Percentiles rank a stretch among this genome's conserved stretches.
phyloP scores from a whole-genome alignment of 192 early-diverging fungal genomes.

The Phycomyces nitens region DNA sequence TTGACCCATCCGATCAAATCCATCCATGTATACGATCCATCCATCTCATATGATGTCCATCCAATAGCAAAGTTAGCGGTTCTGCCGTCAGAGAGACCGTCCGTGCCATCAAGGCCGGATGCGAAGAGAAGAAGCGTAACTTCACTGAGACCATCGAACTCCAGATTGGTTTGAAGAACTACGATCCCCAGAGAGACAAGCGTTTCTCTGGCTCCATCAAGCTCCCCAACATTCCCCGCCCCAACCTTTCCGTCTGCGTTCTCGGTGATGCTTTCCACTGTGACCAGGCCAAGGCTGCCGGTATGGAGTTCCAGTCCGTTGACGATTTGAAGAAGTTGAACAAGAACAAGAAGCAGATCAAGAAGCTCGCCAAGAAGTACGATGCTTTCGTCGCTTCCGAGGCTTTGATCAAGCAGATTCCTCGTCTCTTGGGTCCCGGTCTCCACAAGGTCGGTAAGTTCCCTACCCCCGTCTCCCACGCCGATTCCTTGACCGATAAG shows the following conservation, averaged over 20 bases:
- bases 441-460: conserved; percentile 98
- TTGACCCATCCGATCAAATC: conserved; percentile 19
- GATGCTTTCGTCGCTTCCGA: conserved; percentile 98
- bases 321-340: conserved; percentile 99
- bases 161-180: conserved; percentile 99
- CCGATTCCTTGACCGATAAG: conserved; percentile 83
- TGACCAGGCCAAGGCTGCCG: conserved; percentile 90
- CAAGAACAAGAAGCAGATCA: conserved; percentile 99
- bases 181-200: conserved; percentile 99
- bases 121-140: conserved; percentile 91
- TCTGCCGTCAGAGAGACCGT: conserved; percentile 84
- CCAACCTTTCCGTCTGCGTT: conserved; percentile 92
- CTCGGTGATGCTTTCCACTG: conserved; percentile 95
- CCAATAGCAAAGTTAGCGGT: conserved; percentile 77
- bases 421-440: conserved; percentile 96
- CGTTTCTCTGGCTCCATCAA: conserved; percentile 96
- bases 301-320: conserved; percentile 87
- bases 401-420: conserved; percentile 98
- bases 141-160: conserved; percentile 97
- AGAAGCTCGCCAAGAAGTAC: conserved; percentile 98
- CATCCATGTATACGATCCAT: not conserved
- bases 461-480: conserved; percentile 91
- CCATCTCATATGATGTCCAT: conserved; percentile 1
- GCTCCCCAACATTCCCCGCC: conserved; percentile 93
- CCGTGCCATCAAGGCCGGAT: conserved; percentile 60